Conservation (phyloP, 73 alveolate genomes). For the Effrenium voratum region DNA sequence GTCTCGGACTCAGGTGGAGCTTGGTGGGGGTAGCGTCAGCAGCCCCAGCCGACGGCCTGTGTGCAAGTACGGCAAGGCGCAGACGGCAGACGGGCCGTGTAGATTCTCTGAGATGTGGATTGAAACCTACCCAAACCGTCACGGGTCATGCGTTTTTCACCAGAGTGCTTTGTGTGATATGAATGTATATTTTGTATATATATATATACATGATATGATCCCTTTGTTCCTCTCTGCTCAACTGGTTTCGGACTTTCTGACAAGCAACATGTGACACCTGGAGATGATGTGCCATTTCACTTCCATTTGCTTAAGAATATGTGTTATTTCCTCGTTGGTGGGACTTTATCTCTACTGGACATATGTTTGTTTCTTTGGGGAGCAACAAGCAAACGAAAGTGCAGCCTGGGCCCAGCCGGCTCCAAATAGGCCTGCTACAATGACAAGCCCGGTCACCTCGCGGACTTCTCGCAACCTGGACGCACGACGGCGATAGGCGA, state of each 20-base stretch:
- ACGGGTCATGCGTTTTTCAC: too few relatives aligned
- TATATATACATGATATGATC: neutral
- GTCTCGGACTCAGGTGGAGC: neutral
- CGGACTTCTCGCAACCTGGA: constrained; percentile 2
- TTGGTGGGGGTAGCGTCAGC: constrained; percentile 55
- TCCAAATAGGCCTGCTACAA: constrained; percentile 69
- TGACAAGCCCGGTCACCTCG: constrained; percentile 54
- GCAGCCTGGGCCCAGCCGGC: neutral
- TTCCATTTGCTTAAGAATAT: neutral
- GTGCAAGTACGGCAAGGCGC: constrained; percentile 57
- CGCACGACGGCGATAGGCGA: neutral
- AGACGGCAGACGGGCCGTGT: too few relatives aligned
- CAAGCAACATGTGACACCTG: neutral
- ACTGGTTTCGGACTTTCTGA: neutral
- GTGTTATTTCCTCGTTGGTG: neutral
- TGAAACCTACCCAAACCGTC: too few relatives aligned
- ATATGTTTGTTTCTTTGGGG: neutral
- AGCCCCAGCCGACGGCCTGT: constrained; percentile 34
- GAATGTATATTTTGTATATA: neutral
- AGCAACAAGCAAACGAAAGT: neutral
- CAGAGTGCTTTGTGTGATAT: too few relatives aligned
- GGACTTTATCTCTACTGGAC: neutral
- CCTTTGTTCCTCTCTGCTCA: neutral
- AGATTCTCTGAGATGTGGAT: neutral
- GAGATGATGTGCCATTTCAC: neutral